Evolutionary conservation across 2,329 filamentous ascomycete species (phyloP).

Genomic region (Gyromitra esculenta): DNA sequence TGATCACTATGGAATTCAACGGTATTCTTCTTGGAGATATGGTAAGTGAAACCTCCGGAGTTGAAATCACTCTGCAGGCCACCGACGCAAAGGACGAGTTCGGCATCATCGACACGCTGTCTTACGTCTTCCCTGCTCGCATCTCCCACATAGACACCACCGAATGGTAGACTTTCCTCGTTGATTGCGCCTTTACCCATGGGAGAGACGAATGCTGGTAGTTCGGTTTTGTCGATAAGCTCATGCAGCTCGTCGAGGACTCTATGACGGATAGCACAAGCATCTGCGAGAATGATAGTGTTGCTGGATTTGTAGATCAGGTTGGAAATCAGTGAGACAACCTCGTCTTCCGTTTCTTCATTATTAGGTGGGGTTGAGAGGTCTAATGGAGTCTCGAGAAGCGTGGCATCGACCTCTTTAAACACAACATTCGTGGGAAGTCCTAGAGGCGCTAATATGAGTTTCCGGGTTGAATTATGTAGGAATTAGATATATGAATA

Average conservation of each 20-base stretch:
- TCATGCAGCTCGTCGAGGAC: conserved; percentile 77
- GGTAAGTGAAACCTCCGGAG: conserved; percentile 82
- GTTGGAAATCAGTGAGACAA: conserved; percentile 80
- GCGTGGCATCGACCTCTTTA: conserved; percentile 77
- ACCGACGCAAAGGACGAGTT: conserved; percentile 76
- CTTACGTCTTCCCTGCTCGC: conserved; percentile 74
- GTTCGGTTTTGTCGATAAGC: conserved; percentile 75
- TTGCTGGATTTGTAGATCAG: conserved; percentile 77
- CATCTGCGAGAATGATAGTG: conserved; percentile 83
- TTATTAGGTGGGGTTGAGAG: conserved; percentile 73
- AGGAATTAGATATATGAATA: not conserved
- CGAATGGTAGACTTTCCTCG: conserved; percentile 78
- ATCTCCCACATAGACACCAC: conserved; percentile 84
- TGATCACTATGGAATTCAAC: conserved; percentile 83
- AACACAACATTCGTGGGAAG: conserved; percentile 83
- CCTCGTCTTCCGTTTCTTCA: conserved; percentile 77
- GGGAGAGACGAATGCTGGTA: conserved; percentile 86
- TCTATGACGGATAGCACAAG: conserved; percentile 80
- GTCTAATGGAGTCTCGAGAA: conserved; percentile 76
- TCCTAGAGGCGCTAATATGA: conserved; percentile 61
- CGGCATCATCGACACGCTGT: conserved; percentile 72
- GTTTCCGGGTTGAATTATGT: not conserved
- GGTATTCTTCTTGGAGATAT: conserved; percentile 77
- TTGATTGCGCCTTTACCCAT: conserved; percentile 89
- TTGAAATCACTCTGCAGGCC: conserved; percentile 81